Evolutionary conservation across 305 asterid genomes (phyloP).

Genomic region (Plantago coronopus): DNA sequence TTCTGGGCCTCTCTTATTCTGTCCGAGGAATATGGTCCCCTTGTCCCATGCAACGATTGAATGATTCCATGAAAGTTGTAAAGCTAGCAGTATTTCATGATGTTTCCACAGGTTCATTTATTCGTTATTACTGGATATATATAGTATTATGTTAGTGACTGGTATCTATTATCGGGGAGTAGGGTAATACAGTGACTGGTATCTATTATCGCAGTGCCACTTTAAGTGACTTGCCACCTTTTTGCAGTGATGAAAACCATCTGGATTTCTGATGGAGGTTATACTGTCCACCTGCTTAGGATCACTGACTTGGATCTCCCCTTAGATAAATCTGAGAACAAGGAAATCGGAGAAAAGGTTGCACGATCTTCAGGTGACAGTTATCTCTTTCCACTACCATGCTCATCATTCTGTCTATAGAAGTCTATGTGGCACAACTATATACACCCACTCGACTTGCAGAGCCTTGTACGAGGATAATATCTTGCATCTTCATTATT

Average conservation of each 20-base stretch:
- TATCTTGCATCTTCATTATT: not conserved
- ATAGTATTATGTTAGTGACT: slow-evolving; percentile 2
- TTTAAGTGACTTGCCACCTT: slow-evolving; percentile 23
- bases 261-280: slow-evolving; percentile 82
- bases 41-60: slow-evolving; percentile 42
- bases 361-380: slow-evolving; percentile 53
- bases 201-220: not conserved
- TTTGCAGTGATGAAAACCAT: slow-evolving; percentile 57
- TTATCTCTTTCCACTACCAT: slow-evolving; percentile 5
- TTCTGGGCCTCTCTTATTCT: slow-evolving; percentile 44
- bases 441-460: slow-evolving; percentile 10
- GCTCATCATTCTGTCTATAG: slow-evolving; percentile 5
- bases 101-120: slow-evolving; percentile 41
- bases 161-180: not conserved
- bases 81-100: slow-evolving; percentile 64
- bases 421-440: not conserved
- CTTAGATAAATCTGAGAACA: slow-evolving; percentile 34
- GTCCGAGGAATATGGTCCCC: slow-evolving; percentile 42
- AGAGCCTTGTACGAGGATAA: slow-evolving; percentile 6
- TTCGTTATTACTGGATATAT: slow-evolving; percentile 19
- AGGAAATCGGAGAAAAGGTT: slow-evolving; percentile 34
- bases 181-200: not conserved
- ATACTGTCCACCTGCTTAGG: slow-evolving; percentile 56
- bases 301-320: slow-evolving; percentile 48
- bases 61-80: slow-evolving; percentile 51